Base-by-base conservation (phyloP, 768 basidiomycete genomes). In the Nidula microcarpa region DNA sequence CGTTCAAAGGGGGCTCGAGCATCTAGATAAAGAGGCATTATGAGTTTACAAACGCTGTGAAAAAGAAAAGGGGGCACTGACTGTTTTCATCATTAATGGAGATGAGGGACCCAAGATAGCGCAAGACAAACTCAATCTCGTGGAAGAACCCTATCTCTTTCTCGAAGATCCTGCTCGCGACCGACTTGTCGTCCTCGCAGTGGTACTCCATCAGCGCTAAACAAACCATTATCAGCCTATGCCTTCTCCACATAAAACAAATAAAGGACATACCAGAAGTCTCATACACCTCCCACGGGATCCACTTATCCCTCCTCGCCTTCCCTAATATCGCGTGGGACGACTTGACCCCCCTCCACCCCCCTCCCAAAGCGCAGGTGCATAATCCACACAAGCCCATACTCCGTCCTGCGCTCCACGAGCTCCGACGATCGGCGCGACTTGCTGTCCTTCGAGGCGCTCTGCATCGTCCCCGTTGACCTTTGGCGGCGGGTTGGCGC, bases 41-140 rank as follows among this genome's bases (percentile, higher is more conserved):
- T 14, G 1, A 46, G 5, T 3, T 14, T 23, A 46, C 5, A 35
- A 6, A 47, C 44, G 54, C 55, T 16, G 9, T 17, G 16, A 51
- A n/a, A 48, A 47, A 32, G 39, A 48, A 41, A 33, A 13, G 49
- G 30, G 35, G 50, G 1, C 39, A 76, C 91, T 60, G 65, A 97
- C 96, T 99, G 63, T 87, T 92, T 59, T 94, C 89, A 67, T 98
- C 96, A 61, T 98, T 98, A 72, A 97, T 82, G 30, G 87, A 89
- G 59, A 98, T 89, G 60, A 98, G 74, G 79, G 96, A 99, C 6
- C 87, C 86, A 30, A 99, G 84, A 70, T 97, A 97, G 51, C 89
- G 82, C 55, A 92, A 72, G 7, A 96, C 91, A 60, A 85, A 98
- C 48, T 94, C 89, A 39, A 87, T 80, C 55, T 96, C 89, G 17